Evolutionary conservation across 2,329 filamentous ascomycete species (phyloP).

Genomic region (Botryosphaeria agaves): DNA sequence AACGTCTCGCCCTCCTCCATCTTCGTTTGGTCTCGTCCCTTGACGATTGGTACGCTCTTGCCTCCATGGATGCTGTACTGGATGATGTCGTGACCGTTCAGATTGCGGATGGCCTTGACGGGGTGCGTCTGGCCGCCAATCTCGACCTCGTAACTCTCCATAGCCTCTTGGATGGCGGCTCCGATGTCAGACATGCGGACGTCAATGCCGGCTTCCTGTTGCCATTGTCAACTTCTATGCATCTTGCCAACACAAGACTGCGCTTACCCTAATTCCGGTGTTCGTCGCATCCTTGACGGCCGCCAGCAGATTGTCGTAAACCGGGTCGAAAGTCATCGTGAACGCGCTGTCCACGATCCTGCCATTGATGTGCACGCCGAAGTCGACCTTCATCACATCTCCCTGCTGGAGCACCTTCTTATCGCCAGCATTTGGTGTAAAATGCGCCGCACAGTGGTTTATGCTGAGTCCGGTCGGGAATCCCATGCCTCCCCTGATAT

Average conservation of each 20-base stretch:
- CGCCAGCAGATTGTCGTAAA: conserved; percentile 48
- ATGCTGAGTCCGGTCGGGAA: conserved; percentile 74
- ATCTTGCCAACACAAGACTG: not conserved
- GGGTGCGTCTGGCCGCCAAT: conserved; percentile 62
- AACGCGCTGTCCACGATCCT: conserved; percentile 57
- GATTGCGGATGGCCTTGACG: conserved; percentile 70
- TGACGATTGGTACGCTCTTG: conserved; percentile 89
- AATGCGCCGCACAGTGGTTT: conserved; percentile 76
- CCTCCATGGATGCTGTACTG: conserved; percentile 82
- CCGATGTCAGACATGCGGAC: conserved; percentile 77
- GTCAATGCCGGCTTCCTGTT: conserved; percentile 72
- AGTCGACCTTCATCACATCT: conserved; percentile 60
- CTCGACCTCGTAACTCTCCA: conserved; percentile 86
- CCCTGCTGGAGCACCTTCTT: conserved; percentile 49
- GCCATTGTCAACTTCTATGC: not conserved
- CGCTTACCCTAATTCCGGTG: conserved; percentile 48
- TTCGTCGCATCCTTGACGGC: conserved; percentile 54
- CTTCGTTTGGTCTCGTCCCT: conserved; percentile 73
- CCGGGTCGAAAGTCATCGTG: conserved; percentile 49
- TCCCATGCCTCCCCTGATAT: conserved; percentile 62
- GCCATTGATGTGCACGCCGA: conserved; percentile 54
- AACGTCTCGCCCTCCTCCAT: conserved; percentile 97
- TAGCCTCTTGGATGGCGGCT: conserved; percentile 68
- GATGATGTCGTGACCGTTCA: conserved; percentile 80
- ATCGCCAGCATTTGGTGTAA: conserved; percentile 74